Percentiles rank a stretch among this genome's conserved stretches.
phyloP scores from a whole-genome alignment of 1,284 basidiomycete species.

The Moesziomyces globuligerus region DNA sequence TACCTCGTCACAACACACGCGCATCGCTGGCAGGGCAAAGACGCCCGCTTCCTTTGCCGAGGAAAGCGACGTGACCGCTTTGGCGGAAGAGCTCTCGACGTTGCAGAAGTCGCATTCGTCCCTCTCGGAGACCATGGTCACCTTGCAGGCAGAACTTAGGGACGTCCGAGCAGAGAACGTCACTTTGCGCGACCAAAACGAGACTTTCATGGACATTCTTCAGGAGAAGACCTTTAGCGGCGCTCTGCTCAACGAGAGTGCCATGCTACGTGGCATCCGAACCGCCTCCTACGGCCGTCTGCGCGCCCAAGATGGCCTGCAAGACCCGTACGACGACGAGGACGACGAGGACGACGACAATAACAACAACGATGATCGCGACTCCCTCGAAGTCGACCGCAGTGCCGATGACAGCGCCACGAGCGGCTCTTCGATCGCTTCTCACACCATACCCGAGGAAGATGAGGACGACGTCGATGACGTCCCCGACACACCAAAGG shows the following conservation, averaged over 20 bases:
- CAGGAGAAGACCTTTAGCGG: slow-evolving; percentile 61
- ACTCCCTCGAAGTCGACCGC: slow-evolving; percentile 20
- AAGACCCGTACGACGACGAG: slow-evolving; percentile 38
- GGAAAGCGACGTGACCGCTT: slow-evolving; percentile 23
- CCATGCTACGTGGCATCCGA: slow-evolving; percentile 47
- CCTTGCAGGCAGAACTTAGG: slow-evolving; percentile 50
- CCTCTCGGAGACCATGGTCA: slow-evolving; percentile 43
- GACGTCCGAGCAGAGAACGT: slow-evolving; percentile 46
- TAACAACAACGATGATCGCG: slow-evolving; percentile 28
- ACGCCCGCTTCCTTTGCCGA: slow-evolving; percentile 27
- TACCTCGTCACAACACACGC: too few species aligned
- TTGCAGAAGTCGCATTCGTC: slow-evolving; percentile 45
- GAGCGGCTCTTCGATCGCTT: slow-evolving; percentile 17
- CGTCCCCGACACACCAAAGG: slow-evolving; percentile 52
- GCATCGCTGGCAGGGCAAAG: slow-evolving; percentile 4
- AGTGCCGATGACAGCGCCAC: slow-evolving; percentile 19
- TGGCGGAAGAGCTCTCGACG: slow-evolving; percentile 36
- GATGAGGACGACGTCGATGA: slow-evolving; percentile 56
- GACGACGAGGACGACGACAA: slow-evolving; percentile 27
- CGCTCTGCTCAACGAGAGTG: slow-evolving; percentile 52
- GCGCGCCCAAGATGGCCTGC: slow-evolving; percentile 17
- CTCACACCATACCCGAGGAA: slow-evolving; percentile 38
- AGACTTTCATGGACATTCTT: slow-evolving; percentile 55
- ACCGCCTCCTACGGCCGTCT: slow-evolving; percentile 25
- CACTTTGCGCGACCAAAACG: slow-evolving; percentile 52